Conservation (phyloP, 83 land plant species). For the Picea mariana region DNA sequence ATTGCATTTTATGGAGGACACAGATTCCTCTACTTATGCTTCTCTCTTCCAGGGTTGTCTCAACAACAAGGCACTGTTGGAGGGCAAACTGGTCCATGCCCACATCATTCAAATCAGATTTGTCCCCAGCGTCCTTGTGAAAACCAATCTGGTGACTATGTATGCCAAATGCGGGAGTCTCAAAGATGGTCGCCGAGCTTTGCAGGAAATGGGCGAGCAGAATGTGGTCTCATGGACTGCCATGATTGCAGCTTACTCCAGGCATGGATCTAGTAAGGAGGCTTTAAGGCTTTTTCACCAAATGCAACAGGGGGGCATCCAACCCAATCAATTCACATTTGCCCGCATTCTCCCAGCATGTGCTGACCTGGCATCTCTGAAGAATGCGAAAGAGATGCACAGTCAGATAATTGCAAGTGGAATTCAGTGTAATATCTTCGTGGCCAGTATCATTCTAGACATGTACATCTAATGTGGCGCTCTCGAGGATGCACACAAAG, state of each 20-base stretch:
- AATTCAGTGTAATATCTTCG: neutral
- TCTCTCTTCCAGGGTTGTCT: neutral
- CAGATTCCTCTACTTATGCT: neutral
- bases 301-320: slow-evolving; percentile 4
- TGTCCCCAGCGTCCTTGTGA: slow-evolving; percentile 17
- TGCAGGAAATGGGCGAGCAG: slow-evolving; percentile 8
- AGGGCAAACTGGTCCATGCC: no score
- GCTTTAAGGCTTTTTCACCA: slow-evolving; percentile 12
- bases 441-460: neutral
- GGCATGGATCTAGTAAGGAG: slow-evolving; percentile 9
- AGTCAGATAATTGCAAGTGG: neutral
- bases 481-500: slow-evolving; percentile 1
- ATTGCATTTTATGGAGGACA: neutral
- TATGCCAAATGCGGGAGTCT: slow-evolving; percentile 24
- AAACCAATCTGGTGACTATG: slow-evolving; percentile 19
- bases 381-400: slow-evolving; percentile 1
- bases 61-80: neutral
- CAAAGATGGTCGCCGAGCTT: slow-evolving; percentile 20
- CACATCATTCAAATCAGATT: slow-evolving; percentile 18
- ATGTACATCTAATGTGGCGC: slow-evolving; percentile 6
- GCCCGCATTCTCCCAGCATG: slow-evolving; percentile 5
- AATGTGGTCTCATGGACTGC: slow-evolving; percentile 24
- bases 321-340: neutral
- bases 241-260: slow-evolving; percentile 22
- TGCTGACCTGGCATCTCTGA: neutral